phyloP scores from a whole-genome alignment of 306 rosid species.

The Medicago arabica region DNA sequence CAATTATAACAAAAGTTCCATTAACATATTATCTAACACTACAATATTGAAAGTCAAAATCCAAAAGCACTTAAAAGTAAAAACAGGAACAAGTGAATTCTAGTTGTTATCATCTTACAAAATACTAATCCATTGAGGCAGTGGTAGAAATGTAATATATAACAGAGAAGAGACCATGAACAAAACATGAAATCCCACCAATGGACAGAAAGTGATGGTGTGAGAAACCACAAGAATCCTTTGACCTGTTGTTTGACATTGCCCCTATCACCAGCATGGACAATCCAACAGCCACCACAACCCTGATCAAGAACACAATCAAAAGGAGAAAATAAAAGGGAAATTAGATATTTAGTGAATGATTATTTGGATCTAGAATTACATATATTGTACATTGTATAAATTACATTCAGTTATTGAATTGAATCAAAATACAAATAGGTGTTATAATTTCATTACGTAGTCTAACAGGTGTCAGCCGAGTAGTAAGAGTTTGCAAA shows the following conservation, averaged over 20 bases:
- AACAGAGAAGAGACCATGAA: slow-evolving; percentile 77
- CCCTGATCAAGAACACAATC: slow-evolving; percentile 53
- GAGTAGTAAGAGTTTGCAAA: too few relatives aligned
- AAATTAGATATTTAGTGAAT: background rate
- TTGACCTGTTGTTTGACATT: slow-evolving; percentile 76
- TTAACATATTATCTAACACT: too few relatives aligned
- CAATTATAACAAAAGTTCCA: too few relatives aligned
- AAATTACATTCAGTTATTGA: too few relatives aligned
- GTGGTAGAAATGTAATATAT: slow-evolving; percentile 81
- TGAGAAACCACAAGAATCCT: slow-evolving; percentile 82
- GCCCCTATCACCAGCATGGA: slow-evolving; percentile 89
- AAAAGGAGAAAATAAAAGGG: slow-evolving; percentile 2
- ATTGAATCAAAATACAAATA: too few relatives aligned
- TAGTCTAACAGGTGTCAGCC: too few relatives aligned
- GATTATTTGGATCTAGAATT: background rate
- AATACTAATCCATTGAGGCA: slow-evolving; percentile 50
- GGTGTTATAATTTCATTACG: too few relatives aligned
- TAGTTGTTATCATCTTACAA: background rate
- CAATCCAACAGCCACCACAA: slow-evolving; percentile 75
- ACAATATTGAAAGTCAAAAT: background rate
- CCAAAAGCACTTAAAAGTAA: background rate
- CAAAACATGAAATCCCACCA: slow-evolving; percentile 91
- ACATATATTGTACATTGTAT: too few relatives aligned
- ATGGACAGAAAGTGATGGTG: slow-evolving; percentile 95
- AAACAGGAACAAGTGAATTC: background rate